phyloP scores from a whole-genome alignment of 2,329 filamentous ascomycete genomes.

The Aspergillus neoniger region DNA sequence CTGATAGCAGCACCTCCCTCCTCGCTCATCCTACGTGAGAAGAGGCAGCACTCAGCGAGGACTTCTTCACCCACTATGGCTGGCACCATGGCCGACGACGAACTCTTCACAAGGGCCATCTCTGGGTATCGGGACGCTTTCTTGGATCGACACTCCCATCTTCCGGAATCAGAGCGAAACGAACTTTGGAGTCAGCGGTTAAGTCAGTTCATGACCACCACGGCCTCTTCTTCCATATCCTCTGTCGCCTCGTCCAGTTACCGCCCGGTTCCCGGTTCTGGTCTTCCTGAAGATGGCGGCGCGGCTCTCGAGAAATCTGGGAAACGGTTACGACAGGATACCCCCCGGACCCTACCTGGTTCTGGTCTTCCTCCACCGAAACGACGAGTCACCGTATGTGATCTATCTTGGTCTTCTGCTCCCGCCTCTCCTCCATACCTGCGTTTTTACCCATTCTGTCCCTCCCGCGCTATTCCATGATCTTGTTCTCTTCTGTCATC shows the following conservation, averaged over 20 bases:
- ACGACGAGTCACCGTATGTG: constrained; percentile 50
- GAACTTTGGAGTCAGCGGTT: constrained; percentile 44
- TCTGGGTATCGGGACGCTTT: constrained; percentile 46
- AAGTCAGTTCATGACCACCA: constrained; percentile 40
- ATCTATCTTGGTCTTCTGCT: constrained; percentile 44
- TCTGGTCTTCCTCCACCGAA: constrained; percentile 44
- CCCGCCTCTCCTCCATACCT: constrained; percentile 29
- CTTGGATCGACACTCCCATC: constrained; percentile 44
- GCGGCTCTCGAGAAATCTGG: constrained; percentile 37
- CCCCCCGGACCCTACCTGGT: constrained; percentile 42
- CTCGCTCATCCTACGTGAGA: constrained; percentile 12
- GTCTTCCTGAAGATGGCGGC: constrained; percentile 22
- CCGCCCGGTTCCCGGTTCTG: constrained; percentile 24
- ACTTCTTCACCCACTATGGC: constrained; percentile 33
- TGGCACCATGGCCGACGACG: constrained; percentile 40
- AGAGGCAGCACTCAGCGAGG: constrained; percentile 20
- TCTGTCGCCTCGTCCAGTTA: constrained; percentile 18
- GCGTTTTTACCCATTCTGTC: constrained; percentile 27
- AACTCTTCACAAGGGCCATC: constrained; percentile 44
- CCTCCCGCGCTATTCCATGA: constrained; percentile 24
- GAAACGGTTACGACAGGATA: constrained; percentile 47
- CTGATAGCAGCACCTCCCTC: constrained; percentile 35
- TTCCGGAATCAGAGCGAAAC: constrained; percentile 44
- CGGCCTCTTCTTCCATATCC: constrained; percentile 20
- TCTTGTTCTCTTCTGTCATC: constrained; percentile 21